Evolutionary conservation across 1,284 basidiomycete species (phyloP).

Genomic region (Schizophyllum commune): DNA sequence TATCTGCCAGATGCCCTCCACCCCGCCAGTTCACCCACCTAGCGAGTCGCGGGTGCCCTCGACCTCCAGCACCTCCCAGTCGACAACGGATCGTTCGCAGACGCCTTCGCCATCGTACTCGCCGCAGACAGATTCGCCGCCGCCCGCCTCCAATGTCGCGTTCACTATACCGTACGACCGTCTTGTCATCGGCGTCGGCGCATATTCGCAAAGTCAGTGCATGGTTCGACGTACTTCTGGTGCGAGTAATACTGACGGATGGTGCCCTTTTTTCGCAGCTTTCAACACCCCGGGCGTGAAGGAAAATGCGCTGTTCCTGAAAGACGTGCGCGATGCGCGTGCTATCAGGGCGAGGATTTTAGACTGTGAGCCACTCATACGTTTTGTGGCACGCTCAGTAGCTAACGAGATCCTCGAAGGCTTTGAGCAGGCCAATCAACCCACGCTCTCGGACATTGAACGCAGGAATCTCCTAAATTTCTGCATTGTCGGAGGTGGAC

Average conservation of each 20-base stretch:
- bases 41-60: too few relatives aligned
- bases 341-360: conserved; percentile 70
- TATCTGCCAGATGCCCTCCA: conserved; percentile 45
- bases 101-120: conserved; percentile 11
- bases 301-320: conserved; percentile 76
- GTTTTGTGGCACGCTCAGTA: too few relatives aligned
- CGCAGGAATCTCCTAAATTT: conserved; percentile 68
- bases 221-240: conserved; percentile 11
- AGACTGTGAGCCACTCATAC: too few relatives aligned
- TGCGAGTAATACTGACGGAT: conserved; percentile 12
- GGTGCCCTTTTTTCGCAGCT: conserved; percentile 27
- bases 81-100: background rate
- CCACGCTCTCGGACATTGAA: conserved; percentile 57
- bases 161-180: conserved; percentile 70
- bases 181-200: conserved; percentile 78
- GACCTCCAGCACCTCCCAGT: background rate
- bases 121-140: conserved; percentile 14
- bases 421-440: conserved; percentile 77
- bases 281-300: conserved; percentile 64
- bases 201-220: conserved; percentile 78
- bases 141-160: conserved; percentile 10
- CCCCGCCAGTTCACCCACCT: conserved; percentile 26
- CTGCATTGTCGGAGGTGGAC: conserved; percentile 71
- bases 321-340: conserved; percentile 78
- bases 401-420: conserved; percentile 28